phyloP scores from a whole-genome alignment of 257 asterid species.

The Haberlea rhodopensis region DNA sequence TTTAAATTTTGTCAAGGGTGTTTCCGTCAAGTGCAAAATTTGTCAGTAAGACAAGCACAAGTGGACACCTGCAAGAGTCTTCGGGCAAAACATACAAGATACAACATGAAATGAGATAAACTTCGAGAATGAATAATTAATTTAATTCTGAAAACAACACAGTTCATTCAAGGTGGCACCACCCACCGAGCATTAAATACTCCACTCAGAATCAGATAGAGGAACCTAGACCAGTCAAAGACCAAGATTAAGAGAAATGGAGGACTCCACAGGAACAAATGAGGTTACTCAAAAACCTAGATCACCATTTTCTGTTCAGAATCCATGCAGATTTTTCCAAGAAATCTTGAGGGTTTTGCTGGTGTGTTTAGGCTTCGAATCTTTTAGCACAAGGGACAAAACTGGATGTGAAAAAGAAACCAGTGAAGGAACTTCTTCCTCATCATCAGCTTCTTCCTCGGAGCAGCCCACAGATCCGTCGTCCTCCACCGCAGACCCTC shows the following conservation, averaged over 20 bases:
- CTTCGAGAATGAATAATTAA: too few relatives aligned
- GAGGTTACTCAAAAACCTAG: not conserved
- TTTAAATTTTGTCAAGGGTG: too few relatives aligned
- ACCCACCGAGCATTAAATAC: constrained; percentile 21
- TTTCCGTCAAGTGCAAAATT: too few relatives aligned
- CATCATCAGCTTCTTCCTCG: too few relatives aligned
- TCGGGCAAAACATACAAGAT: not conserved
- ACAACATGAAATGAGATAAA: not conserved
- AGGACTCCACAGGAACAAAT: too few relatives aligned
- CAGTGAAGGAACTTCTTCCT: not conserved
- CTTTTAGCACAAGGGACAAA: not conserved
- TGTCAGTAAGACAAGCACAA: too few relatives aligned
- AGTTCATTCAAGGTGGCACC: not conserved
- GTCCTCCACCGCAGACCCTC: constrained; percentile 17
- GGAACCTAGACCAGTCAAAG: too few relatives aligned
- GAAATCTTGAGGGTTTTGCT: constrained; percentile 16
- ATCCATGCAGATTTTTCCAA: constrained; percentile 20
- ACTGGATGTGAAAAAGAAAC: too few relatives aligned
- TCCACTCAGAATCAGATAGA: not conserved
- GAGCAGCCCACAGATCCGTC: too few relatives aligned
- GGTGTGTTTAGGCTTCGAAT: constrained; percentile 25
- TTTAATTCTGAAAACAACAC: too few relatives aligned
- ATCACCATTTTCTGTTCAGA: not conserved
- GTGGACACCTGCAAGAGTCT: constrained; percentile 8
- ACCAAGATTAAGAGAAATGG: constrained; percentile 10